Evolutionary conservation across 2,329 filamentous ascomycete genomes (phyloP).

Genomic region (Fusarium miscanthi): DNA sequence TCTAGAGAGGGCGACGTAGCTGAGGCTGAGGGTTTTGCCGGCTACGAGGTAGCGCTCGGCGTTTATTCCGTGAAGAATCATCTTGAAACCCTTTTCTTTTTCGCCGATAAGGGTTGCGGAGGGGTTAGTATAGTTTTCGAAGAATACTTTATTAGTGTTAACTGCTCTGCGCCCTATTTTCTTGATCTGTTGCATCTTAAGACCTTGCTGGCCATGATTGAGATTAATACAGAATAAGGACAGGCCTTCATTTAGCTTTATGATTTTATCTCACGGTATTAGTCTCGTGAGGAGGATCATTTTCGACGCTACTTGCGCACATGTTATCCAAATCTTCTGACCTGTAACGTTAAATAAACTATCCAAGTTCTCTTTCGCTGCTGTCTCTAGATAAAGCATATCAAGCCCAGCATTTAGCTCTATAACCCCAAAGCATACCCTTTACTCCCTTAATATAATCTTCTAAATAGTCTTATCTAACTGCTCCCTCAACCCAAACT

Average conservation of each 20-base stretch:
- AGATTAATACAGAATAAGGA: slow-evolving; percentile 86
- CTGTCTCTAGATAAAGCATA: slow-evolving; percentile 76
- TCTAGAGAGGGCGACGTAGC: slow-evolving; percentile 74
- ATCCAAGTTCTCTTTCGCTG: slow-evolving; percentile 64
- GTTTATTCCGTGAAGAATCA: slow-evolving; percentile 83
- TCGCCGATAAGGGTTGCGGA: slow-evolving; percentile 73
- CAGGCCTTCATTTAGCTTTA: slow-evolving; percentile 78
- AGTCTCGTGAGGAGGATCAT: slow-evolving; percentile 88
- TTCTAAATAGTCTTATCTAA: slow-evolving; percentile 72
- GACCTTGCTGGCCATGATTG: slow-evolving; percentile 66
- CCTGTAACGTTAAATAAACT: slow-evolving; percentile 76
- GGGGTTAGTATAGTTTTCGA: slow-evolving; percentile 79
- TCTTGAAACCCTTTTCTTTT: slow-evolving; percentile 82
- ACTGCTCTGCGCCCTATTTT: slow-evolving; percentile 89
- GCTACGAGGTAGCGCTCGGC: slow-evolving; percentile 80
- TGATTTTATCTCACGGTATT: slow-evolving; percentile 72
- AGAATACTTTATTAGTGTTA: slow-evolving; percentile 89
- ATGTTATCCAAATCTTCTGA: slow-evolving; percentile 92
- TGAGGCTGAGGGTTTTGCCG: slow-evolving; percentile 82
- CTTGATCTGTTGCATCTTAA: slow-evolving; percentile 77
- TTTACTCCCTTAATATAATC: slow-evolving; percentile 76
- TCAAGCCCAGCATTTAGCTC: slow-evolving; percentile 85
- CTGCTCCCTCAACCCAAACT: slow-evolving; percentile 76
- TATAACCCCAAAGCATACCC: slow-evolving; percentile 86
- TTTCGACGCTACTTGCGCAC: slow-evolving; percentile 81